Base-by-base conservation (phyloP, 768 basidiomycete genomes). In the Mycena sanguinolenta region DNA sequence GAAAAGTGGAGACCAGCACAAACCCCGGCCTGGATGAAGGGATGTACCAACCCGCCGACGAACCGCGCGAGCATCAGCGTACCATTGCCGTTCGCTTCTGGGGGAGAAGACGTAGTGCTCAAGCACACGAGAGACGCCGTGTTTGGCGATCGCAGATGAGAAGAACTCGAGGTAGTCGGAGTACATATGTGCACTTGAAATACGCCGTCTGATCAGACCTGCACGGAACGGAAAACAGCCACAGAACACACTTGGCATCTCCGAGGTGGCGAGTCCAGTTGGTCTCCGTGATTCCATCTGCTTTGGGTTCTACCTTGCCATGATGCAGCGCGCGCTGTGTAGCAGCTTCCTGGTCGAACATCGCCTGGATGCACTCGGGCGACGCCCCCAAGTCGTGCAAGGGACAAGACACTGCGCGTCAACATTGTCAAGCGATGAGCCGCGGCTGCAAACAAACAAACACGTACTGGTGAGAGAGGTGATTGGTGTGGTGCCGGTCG, bases 61-160 rank as follows among this genome's bases (percentile, higher is more conserved):
- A 67, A 61, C 12, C 66, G 65, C 32, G 49, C 38, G 36, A 66
- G 76, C 84, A 86, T 85, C 19, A 75, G 36, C 10, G 69, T 69
- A 5, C 79, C 82, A 17, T 79, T 71, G 30, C 65, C 72, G 52
- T 84, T 84, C 7, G 79, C 84, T 4, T 78, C 75, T 0, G n/a
- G 70, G 57, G 21, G 74, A 73, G 68, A 90, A 90, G 1, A 90
- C 73, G 71, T 84, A 90, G 67, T 78, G 79, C 73, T 90, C 88
- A 5, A 90, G 70, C 1, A 83, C 78, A 14, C 78, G 80, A 7
- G 79, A 70, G 2, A 77, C 79, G 0, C 88, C 88, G 2, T 78
- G 60, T 21, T 77, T 71, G 23, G 76, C 72, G 12, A 90, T 78
- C 42, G 82, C 81, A 1, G 77, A 67, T 0, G 83, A 75, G 75